Base-by-base conservation (phyloP, 352 stramenopile genomes). In the Phytopythium aichiense region DNA sequence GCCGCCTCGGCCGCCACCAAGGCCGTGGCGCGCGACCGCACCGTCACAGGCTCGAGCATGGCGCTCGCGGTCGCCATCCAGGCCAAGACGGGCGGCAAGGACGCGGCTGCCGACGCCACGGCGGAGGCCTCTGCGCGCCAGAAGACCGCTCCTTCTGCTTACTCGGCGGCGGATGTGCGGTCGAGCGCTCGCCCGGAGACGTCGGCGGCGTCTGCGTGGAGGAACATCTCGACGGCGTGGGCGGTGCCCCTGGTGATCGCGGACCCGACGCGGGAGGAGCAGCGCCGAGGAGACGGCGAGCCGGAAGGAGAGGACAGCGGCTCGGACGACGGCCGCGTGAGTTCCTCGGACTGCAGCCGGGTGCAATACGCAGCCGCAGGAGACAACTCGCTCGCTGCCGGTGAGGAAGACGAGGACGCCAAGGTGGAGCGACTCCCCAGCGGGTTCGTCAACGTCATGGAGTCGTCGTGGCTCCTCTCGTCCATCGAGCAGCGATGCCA, bases 381-480 rank as follows among this genome's bases (percentile, higher is more conserved):
- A 11, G 4, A 25, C 7, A 7, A 11, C 42, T 5, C 42, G 42
- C 20, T 49, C 16, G 20, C 7, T 25, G 40, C 49, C 22, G 13
- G 22, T 31, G 56, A 66, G 0, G 54, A 66, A 0, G 46, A 52
- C 0, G 45, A 66, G 1, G 48, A 56, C 4, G 54, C 15, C 7
- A 55, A 60, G 13, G 31, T 16, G 11, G 18, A 40, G 22, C 66
- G 69, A 2, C 60, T 71, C 2, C 70, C 54, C 35, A 59, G 76
- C 58, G 69, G 71, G 4, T 89, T 90, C 56, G 81, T 92, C n/a
- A 73, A 92, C 61, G 72, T 89, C 30, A 91, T 92, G 83, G 65
- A 89, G 50, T 60, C 76, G 37, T 82, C 81, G 63, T 92, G 83
- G 83, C 67, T 92, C 18, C 63, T 92, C 42, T 67, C 77, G n/a